These are phyloP conservation scores for Monosporozyma servazzii DNA, from an alignment of 805 yeast genomes.

Conservation along the genomic window DNA sequence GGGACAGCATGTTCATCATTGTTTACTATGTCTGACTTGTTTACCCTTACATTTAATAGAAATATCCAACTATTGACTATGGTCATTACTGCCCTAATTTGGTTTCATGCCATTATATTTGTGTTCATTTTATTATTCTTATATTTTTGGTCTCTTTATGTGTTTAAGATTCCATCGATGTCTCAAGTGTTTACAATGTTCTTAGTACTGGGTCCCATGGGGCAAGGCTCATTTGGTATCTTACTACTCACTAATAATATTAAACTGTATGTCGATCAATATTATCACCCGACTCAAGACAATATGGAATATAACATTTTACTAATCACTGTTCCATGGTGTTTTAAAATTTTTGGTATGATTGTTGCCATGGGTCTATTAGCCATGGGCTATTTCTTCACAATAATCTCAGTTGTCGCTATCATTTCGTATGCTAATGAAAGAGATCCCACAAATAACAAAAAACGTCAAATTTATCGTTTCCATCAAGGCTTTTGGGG, in stretches of 20 bases:
- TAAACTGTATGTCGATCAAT: conserved; percentile 16
- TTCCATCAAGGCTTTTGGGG: conserved; percentile 66
- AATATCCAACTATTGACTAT: conserved; percentile 40
- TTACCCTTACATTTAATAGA: conserved; percentile 37
- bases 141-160: conserved; percentile 50
- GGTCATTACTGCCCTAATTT: conserved; percentile 46
- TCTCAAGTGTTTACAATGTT: conserved; percentile 53
- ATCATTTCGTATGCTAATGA: conserved; percentile 12
- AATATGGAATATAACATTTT: conserved; percentile 10
- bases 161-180: conserved; percentile 51
- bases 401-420: conserved; percentile 34
- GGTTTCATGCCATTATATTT: conserved; percentile 60
- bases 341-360: conserved; percentile 30
- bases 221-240: conserved; percentile 74
- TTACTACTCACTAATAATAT: conserved; percentile 43
- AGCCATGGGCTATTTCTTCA: conserved; percentile 53
- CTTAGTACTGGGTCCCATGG: conserved; percentile 74
- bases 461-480: conserved; percentile 21
- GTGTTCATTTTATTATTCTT: conserved; percentile 49
- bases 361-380: conserved; percentile 37
- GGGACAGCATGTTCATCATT: conserved; percentile 61
- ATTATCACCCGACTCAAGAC: conserved; percentile 10
- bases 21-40: conserved; percentile 32
- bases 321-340: conserved; percentile 21
- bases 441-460: conserved; percentile 14